Percentiles rank a stretch among this genome's conserved stretches.
Conservation (phyloP, 1,139 yeast genomes). For the Wickerhamomyces sp. region DNA sequence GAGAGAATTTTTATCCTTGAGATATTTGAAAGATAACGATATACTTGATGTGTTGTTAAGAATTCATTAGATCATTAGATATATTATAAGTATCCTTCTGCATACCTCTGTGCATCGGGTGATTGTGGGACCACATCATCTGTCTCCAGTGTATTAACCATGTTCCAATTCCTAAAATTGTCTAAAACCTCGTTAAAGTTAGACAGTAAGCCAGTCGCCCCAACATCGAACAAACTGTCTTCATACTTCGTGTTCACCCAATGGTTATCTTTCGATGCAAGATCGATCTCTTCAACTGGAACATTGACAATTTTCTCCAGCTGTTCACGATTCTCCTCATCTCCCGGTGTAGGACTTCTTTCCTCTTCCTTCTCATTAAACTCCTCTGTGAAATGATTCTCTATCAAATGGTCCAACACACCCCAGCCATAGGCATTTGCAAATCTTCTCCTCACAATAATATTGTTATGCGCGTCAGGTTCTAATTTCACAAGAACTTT, state of each 20-base stretch:
- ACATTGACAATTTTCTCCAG: neutral
- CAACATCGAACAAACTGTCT: constrained; percentile 56
- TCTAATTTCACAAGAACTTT: constrained; percentile 80
- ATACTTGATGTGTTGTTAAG: constrained; percentile 32
- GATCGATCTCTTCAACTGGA: constrained; percentile 13
- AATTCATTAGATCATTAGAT: constrained; percentile 15
- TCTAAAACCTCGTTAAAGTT: constrained; percentile 50
- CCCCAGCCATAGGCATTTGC: constrained; percentile 98
- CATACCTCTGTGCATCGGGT: constrained; percentile 1
- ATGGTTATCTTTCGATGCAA: constrained; percentile 22
- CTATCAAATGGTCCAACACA: constrained; percentile 75
- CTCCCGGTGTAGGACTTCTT: neutral
- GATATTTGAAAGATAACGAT: constrained; percentile 27
- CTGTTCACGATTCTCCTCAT: neutral
- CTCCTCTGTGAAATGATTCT: constrained; percentile 47
- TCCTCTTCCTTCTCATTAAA: neutral
- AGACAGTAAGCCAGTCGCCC: constrained; percentile 65
- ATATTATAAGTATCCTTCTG: too few species aligned
- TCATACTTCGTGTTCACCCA: constrained; percentile 49
- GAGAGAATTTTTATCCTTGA: constrained; percentile 20
- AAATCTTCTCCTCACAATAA: constrained; percentile 82
- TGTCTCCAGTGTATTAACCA: neutral
- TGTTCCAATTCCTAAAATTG: constrained; percentile 22
- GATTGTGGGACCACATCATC: neutral
- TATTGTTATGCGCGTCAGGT: constrained; percentile 96